A percentile compares a stretch with the other conserved stretches of the same genome.
phyloP scores from a whole-genome alignment of 2,329 filamentous ascomycete species.

The Colletotrichum sp. region DNA sequence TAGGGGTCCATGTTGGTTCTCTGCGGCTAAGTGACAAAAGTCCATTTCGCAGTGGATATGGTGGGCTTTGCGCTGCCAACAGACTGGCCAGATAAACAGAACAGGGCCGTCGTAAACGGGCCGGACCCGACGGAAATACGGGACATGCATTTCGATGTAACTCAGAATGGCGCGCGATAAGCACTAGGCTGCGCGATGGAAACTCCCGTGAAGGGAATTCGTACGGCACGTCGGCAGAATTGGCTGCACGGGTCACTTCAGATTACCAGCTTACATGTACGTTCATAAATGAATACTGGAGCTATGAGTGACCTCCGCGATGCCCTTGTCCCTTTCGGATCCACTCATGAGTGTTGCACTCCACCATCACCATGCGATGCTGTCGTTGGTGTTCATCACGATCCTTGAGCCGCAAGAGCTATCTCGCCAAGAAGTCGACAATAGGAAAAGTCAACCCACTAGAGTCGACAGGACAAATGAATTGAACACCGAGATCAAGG shows the following conservation, averaged over 20 bases:
- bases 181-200: background rate
- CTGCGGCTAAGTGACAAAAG: background rate
- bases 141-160: background rate
- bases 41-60: background rate
- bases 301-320: background rate
- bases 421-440: background rate
- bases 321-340: background rate
- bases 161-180: background rate
- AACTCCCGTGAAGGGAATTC: background rate
- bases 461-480: no score
- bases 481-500: no score
- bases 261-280: background rate
- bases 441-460: no score
- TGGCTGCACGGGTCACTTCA: no score
- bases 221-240: background rate
- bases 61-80: background rate
- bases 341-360: background rate
- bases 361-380: background rate
- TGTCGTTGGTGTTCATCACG: background rate
- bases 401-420: accelerated
- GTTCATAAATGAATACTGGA: background rate
- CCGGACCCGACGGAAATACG: background rate
- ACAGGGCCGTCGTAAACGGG: background rate
- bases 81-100: background rate
- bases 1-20: background rate